A percentile compares a stretch with the other conserved stretches of the same genome.
These are phyloP conservation scores for Pseudomonodictys pantanalensis DNA, from an alignment of 495 filamentous ascomycete genomes.

Conservation along the genomic window DNA sequence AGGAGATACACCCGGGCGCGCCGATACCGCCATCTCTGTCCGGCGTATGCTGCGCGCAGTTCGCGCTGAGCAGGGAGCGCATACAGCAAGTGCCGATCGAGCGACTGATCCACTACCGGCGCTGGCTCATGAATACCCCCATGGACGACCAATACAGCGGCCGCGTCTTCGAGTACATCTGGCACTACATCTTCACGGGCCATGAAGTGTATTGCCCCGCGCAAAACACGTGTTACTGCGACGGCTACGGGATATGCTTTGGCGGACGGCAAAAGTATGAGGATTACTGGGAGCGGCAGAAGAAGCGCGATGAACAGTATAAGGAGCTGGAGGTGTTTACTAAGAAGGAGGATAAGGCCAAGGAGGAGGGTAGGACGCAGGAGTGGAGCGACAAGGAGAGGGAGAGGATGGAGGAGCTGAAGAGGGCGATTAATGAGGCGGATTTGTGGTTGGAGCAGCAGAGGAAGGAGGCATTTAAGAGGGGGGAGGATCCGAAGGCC, in stretches of 20 bases:
- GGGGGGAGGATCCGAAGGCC: constrained; percentile 18
- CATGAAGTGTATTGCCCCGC: constrained; percentile 56
- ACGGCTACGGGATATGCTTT: constrained; percentile 70
- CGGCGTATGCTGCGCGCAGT: constrained; percentile 58
- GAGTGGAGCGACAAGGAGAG: constrained; percentile 8
- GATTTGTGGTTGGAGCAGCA: constrained; percentile 19
- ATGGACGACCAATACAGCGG: constrained; percentile 62
- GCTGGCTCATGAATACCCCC: constrained; percentile 61
- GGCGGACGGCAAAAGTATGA: constrained; percentile 52
- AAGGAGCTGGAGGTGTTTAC: constrained; percentile 22
- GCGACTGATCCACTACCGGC: constrained; percentile 59
- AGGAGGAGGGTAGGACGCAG: constrained; percentile 8
- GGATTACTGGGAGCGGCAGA: constrained; percentile 38
- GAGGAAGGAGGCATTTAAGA: constrained; percentile 25
- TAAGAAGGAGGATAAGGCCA: constrained; percentile 16
- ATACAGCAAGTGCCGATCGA: constrained; percentile 53
- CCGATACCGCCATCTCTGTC: constrained; percentile 30
- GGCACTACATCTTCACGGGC: constrained; percentile 60
- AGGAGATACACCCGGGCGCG: constrained; percentile 33
- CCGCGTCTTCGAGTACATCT: constrained; percentile 68
- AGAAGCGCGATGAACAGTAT: constrained; percentile 22
- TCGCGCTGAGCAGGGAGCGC: constrained; percentile 41
- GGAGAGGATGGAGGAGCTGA: constrained; percentile 22
- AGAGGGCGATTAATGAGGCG: constrained; percentile 21
- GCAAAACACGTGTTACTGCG: constrained; percentile 66